phyloP scores from a whole-genome alignment of 2,329 filamentous ascomycete genomes.

The Teratosphaeria zuluensis region DNA sequence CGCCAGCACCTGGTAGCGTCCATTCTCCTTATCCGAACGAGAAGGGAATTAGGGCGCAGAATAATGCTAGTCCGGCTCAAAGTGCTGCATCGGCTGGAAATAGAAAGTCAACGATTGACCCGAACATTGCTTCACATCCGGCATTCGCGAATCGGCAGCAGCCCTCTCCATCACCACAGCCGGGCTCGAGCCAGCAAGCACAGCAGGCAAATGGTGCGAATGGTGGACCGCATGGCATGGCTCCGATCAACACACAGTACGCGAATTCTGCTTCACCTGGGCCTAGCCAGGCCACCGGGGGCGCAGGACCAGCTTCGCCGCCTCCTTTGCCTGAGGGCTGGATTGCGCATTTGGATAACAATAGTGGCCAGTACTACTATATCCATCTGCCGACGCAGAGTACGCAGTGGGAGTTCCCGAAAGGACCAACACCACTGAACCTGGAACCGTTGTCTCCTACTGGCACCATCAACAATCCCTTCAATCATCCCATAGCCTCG shows the following conservation, averaged over 20 bases:
- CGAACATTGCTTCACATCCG: conserved; percentile 56
- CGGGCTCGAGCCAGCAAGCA: conserved; percentile 18
- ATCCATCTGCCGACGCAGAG: conserved; percentile 92
- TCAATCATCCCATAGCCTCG: conserved; percentile 34
- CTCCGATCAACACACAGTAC: conserved; percentile 32
- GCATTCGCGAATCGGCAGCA: conserved; percentile 70
- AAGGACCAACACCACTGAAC: conserved; percentile 81
- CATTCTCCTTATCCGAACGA: conserved; percentile 63
- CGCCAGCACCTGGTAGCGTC: conserved; percentile 31
- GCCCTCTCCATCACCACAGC: conserved; percentile 33
- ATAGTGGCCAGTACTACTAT: conserved; percentile 96
- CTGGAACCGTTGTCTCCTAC: conserved; percentile 78
- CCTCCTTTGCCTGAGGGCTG: conserved; percentile 93
- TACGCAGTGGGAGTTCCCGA: conserved; percentile 98
- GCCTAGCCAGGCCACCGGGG: conserved; percentile 20
- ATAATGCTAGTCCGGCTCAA: conserved; percentile 20
- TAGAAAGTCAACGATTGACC: conserved; percentile 24
- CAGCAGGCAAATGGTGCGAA: conserved; percentile 20
- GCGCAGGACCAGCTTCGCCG: conserved; percentile 64
- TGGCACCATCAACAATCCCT: conserved; percentile 33
- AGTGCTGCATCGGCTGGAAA: conserved; percentile 14
- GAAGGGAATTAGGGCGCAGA: conserved; percentile 49
- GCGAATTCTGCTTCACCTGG: conserved; percentile 26
- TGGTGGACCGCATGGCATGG: conserved; percentile 22
- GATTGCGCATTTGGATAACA: conserved; percentile 94